Conservation (phyloP, 352 stramenopile species). For the Bremia lactucae region DNA sequence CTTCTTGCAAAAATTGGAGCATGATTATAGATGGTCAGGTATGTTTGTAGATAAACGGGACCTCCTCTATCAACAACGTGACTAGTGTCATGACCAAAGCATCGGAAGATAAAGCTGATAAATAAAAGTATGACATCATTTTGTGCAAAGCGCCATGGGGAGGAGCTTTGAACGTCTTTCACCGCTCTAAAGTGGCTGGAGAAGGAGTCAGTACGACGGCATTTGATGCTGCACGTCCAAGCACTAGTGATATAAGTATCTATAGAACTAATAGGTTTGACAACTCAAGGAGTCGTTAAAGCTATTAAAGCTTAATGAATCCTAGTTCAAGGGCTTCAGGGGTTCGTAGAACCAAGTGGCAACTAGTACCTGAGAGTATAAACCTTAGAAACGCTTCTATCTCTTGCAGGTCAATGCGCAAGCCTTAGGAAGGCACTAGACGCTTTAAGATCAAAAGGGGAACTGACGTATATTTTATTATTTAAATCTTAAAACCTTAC, state of each 20-base stretch:
- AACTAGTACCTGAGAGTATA: no score
- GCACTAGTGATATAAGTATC: conserved; percentile 1
- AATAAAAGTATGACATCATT: conserved; percentile 54
- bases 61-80: conserved; percentile 17
- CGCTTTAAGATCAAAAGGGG: no score
- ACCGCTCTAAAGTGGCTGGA: conserved; percentile 38
- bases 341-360: no score
- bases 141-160: conserved; percentile 34
- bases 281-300: no score
- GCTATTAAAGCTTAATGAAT: no score
- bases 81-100: conserved; percentile 28
- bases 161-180: conserved; percentile 15
- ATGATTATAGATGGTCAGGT: conserved; percentile 29
- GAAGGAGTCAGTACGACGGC: conserved; percentile 26
- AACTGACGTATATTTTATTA: no score
- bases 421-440: no score
- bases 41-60: conserved; percentile 27
- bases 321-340: no score
- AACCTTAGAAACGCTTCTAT: no score
- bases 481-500: no score
- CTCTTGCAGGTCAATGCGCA: no score
- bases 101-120: conserved; percentile 23
- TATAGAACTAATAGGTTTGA: no score
- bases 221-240: conserved; percentile 8
- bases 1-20: conserved; percentile 22